Evolutionary conservation across 768 basidiomycete species (phyloP).

Genomic region (Cubamyces sp.): DNA sequence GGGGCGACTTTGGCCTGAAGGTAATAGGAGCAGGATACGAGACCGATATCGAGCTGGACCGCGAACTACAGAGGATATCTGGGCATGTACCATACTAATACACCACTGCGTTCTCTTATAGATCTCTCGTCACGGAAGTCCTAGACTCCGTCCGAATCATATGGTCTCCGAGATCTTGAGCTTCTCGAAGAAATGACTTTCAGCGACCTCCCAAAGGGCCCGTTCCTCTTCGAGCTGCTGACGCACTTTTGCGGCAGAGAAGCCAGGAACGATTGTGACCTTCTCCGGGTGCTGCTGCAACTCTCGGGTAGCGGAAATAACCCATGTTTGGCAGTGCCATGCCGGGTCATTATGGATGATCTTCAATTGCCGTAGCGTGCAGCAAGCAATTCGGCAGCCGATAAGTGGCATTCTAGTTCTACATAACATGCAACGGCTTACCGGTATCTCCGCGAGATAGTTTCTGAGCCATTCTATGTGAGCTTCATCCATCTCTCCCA

Average conservation of each 20-base stretch:
- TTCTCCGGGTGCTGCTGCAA: not conserved
- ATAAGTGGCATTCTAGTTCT: too few relatives aligned
- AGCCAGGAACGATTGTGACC: not conserved
- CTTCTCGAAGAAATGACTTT: not conserved
- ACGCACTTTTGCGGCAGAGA: not conserved
- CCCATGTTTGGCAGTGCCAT: too few relatives aligned
- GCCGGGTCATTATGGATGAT: too few relatives aligned
- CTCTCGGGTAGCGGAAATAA: too few relatives aligned
- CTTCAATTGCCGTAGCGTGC: too few relatives aligned
- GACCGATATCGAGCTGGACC: not conserved
- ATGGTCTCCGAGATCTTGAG: not conserved
- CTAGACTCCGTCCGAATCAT: not conserved
- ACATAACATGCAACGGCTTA: too few relatives aligned
- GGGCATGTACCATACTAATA: not conserved
- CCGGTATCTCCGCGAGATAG: too few relatives aligned
- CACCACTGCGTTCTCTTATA: not conserved
- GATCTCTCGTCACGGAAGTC: not conserved
- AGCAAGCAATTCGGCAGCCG: too few relatives aligned
- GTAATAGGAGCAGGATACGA: not conserved
- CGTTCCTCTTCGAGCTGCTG: not conserved
- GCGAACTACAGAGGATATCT: not conserved
- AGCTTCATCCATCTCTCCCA: too few relatives aligned
- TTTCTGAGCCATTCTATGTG: too few relatives aligned
- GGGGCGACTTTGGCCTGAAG: not conserved
- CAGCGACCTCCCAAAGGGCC: not conserved